phyloP scores from a whole-genome alignment of 1,139 yeast genomes.

The Lodderomyces pseudojiufengensis region DNA sequence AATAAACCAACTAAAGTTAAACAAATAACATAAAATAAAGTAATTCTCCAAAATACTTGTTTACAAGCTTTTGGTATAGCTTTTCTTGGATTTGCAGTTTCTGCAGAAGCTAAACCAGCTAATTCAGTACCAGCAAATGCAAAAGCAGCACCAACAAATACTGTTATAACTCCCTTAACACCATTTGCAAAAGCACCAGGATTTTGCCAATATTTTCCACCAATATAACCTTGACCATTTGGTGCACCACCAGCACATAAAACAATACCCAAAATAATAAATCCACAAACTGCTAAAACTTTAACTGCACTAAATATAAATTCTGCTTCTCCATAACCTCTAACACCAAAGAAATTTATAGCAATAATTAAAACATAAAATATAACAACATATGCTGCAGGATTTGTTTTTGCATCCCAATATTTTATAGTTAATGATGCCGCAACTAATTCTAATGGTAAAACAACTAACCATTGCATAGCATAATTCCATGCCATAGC shows the following conservation, averaged over 20 bases:
- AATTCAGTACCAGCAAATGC: constrained; percentile 49
- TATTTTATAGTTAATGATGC: constrained; percentile 66
- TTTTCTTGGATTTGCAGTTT: constrained; percentile 38
- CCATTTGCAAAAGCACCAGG: constrained; percentile 40
- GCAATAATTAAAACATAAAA: constrained; percentile 55
- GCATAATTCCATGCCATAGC: constrained; percentile 76
- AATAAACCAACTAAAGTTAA: constrained; percentile 41
- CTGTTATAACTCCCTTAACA: constrained; percentile 52
- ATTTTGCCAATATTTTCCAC: constrained; percentile 60
- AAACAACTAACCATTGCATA: constrained; percentile 65
- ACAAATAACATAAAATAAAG: constrained; percentile 43
- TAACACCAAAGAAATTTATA: constrained; percentile 62
- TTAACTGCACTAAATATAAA: constrained; percentile 59
- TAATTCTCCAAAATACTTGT: constrained; percentile 47
- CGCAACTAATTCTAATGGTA: constrained; percentile 74
- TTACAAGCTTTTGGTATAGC: constrained; percentile 43
- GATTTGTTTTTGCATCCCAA: constrained; percentile 54
- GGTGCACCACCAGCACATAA: constrained; percentile 65
- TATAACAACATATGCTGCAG: constrained; percentile 70
- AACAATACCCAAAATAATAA: constrained; percentile 67
- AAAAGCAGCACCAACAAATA: constrained; percentile 44
- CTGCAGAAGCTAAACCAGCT: constrained; percentile 45
- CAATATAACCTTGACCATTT: constrained; percentile 42
- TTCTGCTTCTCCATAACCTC: constrained; percentile 72
- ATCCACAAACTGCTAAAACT: constrained; percentile 62